Percentiles rank a stretch among this genome's conserved stretches.
Conservation (phyloP, 1,139 yeast genomes). For the Arxiozyma bovina region DNA sequence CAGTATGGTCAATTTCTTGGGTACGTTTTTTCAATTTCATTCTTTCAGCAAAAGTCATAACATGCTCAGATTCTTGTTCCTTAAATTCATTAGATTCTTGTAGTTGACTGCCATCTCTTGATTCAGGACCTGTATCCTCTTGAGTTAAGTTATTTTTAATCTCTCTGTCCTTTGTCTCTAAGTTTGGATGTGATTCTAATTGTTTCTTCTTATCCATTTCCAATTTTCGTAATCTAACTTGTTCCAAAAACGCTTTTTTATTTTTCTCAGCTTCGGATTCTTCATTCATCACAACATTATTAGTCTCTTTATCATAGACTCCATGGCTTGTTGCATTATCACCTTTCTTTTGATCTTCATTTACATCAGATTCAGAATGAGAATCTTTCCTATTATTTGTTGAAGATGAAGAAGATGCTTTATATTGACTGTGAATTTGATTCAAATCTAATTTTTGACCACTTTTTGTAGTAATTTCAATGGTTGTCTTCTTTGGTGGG, state of each 20-base stretch:
- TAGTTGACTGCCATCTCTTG: too few relatives aligned
- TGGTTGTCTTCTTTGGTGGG: slow-evolving; percentile 20
- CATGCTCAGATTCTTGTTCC: too few relatives aligned
- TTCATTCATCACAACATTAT: neutral
- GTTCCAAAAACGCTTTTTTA: slow-evolving; percentile 19
- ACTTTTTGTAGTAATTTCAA: slow-evolving; percentile 30
- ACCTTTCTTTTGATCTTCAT: neutral
- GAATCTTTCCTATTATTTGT: neutral
- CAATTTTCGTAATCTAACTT: slow-evolving; percentile 21
- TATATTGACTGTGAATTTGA: slow-evolving; percentile 15
- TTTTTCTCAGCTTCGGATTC: slow-evolving; percentile 12
- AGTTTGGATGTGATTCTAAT: neutral
- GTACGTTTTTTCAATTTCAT: slow-evolving; percentile 7
- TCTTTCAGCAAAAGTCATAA: slow-evolving; percentile 11
- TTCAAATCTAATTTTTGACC: slow-evolving; percentile 28
- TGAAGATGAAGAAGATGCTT: neutral
- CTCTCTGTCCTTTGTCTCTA: neutral
- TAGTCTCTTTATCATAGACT: neutral
- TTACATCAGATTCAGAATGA: neutral
- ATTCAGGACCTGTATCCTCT: neutral
- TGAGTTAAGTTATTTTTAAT: neutral
- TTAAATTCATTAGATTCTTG: too few relatives aligned
- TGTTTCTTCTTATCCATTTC: slow-evolving; percentile 18
- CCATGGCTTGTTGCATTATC: neutral
- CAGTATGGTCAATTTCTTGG: neutral